phyloP scores from a whole-genome alignment of 2,329 filamentous ascomycete species.

The Ceratocystis albifundus region DNA sequence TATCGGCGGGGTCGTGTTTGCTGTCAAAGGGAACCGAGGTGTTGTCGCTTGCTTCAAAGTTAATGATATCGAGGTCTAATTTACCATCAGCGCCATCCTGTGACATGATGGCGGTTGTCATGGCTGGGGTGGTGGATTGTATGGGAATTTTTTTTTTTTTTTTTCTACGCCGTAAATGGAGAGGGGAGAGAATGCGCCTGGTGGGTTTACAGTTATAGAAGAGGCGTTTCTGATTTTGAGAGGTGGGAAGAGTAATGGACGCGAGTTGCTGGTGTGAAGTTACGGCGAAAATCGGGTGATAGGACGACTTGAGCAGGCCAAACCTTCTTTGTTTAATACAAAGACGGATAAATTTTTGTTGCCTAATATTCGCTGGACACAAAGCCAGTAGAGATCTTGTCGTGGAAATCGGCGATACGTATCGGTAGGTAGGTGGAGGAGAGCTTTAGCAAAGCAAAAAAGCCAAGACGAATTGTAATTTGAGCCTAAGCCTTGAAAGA shows the following conservation, averaged over 20 bases:
- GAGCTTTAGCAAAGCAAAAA: neutral
- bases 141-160: neutral
- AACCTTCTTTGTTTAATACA: neutral
- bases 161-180: neutral
- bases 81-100: constrained; percentile 26
- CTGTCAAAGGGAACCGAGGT: neutral
- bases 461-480: neutral
- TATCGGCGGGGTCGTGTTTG: constrained; percentile 12
- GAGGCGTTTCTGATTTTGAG: neutral
- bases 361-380: no score
- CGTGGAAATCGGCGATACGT: neutral
- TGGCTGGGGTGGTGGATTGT: neutral
- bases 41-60: constrained; percentile 30
- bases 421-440: neutral
- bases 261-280: neutral
- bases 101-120: constrained; percentile 23
- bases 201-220: neutral
- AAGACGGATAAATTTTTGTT: neutral
- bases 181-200: neutral
- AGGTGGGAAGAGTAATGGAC: neutral
- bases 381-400: neutral
- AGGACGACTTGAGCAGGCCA: neutral
- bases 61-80: constrained; percentile 31
- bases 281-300: neutral
- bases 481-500: neutral